These are phyloP conservation scores for Globomyces pollinis-pini DNA, from an alignment of 192 early-diverging fungal species.

Conservation along the genomic window DNA sequence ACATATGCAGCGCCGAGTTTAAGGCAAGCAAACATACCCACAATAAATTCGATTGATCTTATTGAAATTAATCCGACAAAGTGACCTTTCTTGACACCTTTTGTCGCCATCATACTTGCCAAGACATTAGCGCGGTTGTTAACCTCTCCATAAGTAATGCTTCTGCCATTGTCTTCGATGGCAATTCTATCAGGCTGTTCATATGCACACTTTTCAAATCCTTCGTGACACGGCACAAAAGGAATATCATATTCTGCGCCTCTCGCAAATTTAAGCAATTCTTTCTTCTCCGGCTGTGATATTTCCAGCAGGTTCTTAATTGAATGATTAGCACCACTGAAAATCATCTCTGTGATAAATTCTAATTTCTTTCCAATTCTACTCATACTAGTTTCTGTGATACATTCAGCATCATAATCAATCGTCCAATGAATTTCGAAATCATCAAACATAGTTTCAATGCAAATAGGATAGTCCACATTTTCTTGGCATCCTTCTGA, in stretches of 20 bases:
- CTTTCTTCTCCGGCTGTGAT: neutral
- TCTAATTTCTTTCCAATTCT: neutral
- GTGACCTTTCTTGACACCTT: constrained; percentile 6
- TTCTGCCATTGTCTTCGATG: neutral
- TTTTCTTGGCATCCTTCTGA: neutral
- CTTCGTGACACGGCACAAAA: neutral
- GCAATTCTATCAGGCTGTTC: neutral
- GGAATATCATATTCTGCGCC: neutral
- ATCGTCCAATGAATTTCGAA: neutral
- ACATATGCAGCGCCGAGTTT: constrained; percentile 26
- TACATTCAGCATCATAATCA: neutral
- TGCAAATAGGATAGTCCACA: neutral
- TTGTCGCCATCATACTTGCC: constrained; percentile 3
- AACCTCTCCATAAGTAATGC: constrained; percentile 28
- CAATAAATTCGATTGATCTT: constrained; percentile 24
- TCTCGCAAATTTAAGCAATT: neutral
- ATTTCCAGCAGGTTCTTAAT: neutral
- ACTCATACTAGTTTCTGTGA: neutral
- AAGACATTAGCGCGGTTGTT: constrained; percentile 15
- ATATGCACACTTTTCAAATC: constrained; percentile 1
- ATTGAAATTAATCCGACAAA: constrained; percentile 12
- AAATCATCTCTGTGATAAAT: neutral
- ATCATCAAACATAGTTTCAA: neutral
- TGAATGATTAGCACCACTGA: neutral
- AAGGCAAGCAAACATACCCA: constrained; percentile 20